These are phyloP conservation scores for Floccularia luteovirens DNA, from an alignment of 768 basidiomycete genomes.

Conservation along the genomic window DNA sequence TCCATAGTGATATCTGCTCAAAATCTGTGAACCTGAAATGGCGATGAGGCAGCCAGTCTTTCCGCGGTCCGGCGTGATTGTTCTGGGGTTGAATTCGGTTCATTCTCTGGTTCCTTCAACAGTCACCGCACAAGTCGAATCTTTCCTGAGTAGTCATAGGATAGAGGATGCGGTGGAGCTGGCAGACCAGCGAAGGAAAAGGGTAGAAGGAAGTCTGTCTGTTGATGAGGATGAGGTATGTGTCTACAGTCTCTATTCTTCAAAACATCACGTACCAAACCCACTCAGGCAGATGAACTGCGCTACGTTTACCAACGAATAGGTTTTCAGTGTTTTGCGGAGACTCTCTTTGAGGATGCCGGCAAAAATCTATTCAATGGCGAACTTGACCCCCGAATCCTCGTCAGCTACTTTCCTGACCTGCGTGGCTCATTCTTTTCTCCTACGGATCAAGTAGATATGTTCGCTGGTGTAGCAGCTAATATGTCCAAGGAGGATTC, in stretches of 20 bases:
- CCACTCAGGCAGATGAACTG: conserved; percentile 54
- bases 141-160: conserved; percentile 54
- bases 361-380: conserved; percentile 72
- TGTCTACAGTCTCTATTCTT: not conserved
- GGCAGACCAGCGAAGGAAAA: conserved; percentile 53
- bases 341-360: conserved; percentile 81
- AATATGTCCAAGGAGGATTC: conserved; percentile 61
- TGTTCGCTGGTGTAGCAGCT: conserved; percentile 71
- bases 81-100: conserved; percentile 53
- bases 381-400: conserved; percentile 75
- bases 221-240: conserved; percentile 50
- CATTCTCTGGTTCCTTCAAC: conserved; percentile 66
- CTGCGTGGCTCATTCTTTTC: conserved; percentile 61
- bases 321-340: conserved; percentile 70
- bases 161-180: conserved; percentile 59
- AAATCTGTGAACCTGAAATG: no score
- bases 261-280: not conserved
- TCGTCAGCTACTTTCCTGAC: conserved; percentile 75
- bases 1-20: no score
- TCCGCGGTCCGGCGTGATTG: conserved; percentile 61
- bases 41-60: conserved; percentile 18
- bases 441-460: conserved; percentile 47
- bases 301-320: conserved; percentile 77
- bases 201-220: conserved; percentile 41
- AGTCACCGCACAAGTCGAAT: conserved; percentile 64